Percentiles rank a stretch among this genome's conserved stretches.
Evolutionary conservation across 2,329 filamentous ascomycete genomes (phyloP).

Genomic region (Aspergillus phoenicis): DNA sequence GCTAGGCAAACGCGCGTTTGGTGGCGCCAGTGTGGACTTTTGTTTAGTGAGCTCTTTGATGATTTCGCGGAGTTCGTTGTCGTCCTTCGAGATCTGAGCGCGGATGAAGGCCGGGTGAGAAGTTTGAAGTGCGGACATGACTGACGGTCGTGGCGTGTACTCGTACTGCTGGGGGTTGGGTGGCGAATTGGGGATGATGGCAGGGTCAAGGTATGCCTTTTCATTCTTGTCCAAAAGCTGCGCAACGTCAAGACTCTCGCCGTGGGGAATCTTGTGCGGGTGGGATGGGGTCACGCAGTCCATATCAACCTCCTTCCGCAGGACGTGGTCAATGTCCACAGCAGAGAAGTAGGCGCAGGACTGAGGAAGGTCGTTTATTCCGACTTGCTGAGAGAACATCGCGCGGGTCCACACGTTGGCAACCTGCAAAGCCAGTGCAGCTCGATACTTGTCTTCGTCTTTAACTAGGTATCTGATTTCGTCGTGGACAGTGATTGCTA

Average conservation of each 20-base stretch:
- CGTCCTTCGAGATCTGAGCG: slow-evolving; percentile 78
- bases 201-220: slow-evolving; percentile 68
- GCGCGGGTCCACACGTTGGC: slow-evolving; percentile 95
- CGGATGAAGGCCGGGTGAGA: slow-evolving; percentile 67
- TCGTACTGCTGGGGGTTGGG: slow-evolving; percentile 64
- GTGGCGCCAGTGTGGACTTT: slow-evolving; percentile 21
- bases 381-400: slow-evolving; percentile 96
- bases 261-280: slow-evolving; percentile 72
- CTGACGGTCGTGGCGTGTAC: slow-evolving; percentile 72
- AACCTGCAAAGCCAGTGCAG: slow-evolving; percentile 89
- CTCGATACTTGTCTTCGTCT: slow-evolving; percentile 80
- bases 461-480: slow-evolving; percentile 94
- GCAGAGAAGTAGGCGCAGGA: slow-evolving; percentile 94
- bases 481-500: slow-evolving; percentile 94
- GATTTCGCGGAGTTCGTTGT: slow-evolving; percentile 73
- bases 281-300: slow-evolving; percentile 93
- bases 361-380: slow-evolving; percentile 92
- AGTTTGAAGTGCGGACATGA: slow-evolving; percentile 73
- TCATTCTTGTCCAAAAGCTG: slow-evolving; percentile 74
- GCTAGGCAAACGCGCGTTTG: slow-evolving; percentile 27
- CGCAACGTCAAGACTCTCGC: slow-evolving; percentile 82
- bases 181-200: slow-evolving; percentile 58
- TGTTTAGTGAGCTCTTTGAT: slow-evolving; percentile 61
- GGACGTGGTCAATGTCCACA: slow-evolving; percentile 89
- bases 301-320: slow-evolving; percentile 99